Evolutionary conservation across 2,329 filamentous ascomycete genomes (phyloP).

Genomic region (Fusarium keratoplasticum): DNA sequence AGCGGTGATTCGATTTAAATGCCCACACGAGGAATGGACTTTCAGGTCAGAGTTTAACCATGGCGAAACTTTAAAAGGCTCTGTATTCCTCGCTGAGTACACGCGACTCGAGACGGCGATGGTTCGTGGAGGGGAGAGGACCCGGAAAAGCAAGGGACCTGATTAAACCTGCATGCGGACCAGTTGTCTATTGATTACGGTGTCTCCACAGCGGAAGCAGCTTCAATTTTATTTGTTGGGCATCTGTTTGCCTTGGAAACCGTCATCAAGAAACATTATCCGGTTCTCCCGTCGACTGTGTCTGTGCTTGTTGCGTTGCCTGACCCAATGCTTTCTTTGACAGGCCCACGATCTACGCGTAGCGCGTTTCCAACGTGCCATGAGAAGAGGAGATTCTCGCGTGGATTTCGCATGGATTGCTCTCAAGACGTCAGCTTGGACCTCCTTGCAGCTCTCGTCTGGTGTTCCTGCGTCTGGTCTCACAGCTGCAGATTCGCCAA

Average conservation of each 20-base stretch:
- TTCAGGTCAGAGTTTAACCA: background rate
- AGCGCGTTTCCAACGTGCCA: constrained; percentile 1
- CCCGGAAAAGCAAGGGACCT: background rate
- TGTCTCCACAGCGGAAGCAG: background rate
- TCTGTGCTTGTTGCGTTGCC: background rate
- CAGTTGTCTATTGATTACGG: background rate
- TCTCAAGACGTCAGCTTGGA: background rate
- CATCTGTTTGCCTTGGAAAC: background rate
- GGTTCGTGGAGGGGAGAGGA: background rate
- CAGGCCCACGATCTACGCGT: constrained; percentile 7
- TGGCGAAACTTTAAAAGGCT: background rate
- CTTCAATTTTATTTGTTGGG: constrained; percentile 5
- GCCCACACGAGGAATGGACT: background rate
- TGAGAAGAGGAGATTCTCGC: background rate
- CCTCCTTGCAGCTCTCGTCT: background rate
- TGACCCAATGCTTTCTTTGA: background rate
- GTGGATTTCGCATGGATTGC: background rate
- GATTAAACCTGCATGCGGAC: constrained; percentile 5
- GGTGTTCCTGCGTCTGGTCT: background rate
- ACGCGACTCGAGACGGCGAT: background rate
- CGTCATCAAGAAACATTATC: background rate
- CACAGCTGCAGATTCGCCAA: background rate
- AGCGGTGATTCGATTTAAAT: background rate
- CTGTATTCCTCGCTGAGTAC: background rate
- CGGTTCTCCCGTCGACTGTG: background rate